A percentile compares a stretch with the other conserved stretches of the same genome.
Evolutionary conservation across 208 protist species (phyloP).

Genomic region (Trypanosoma rangeli): DNA sequence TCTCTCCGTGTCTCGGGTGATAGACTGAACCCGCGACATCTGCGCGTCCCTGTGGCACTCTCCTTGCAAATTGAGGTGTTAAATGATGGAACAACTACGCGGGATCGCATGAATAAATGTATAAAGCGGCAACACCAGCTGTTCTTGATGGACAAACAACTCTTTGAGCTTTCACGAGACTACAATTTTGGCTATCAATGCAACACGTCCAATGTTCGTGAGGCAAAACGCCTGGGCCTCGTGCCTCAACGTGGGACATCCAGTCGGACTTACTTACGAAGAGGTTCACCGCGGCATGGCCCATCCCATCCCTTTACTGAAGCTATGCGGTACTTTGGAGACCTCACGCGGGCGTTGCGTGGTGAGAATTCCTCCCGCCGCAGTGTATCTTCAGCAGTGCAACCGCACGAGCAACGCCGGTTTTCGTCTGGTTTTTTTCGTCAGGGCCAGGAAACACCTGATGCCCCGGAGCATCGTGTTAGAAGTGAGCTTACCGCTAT

Average conservation of each 20-base stretch:
- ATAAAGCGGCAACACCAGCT: slow-evolving; percentile 65
- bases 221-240: slow-evolving; percentile 56
- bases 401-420: slow-evolving; percentile 6
- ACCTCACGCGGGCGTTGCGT: background rate
- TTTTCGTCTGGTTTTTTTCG: background rate
- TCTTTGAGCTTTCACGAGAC: slow-evolving; percentile 75
- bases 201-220: slow-evolving; percentile 64
- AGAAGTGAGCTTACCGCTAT: slow-evolving; percentile 65
- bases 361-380: background rate
- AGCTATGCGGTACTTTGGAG: slow-evolving; percentile 20
- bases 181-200: slow-evolving; percentile 70
- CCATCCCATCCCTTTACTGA: slow-evolving; percentile 59
- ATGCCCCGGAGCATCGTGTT: slow-evolving; percentile 33
- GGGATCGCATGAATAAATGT: slow-evolving; percentile 39
- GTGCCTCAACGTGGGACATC: background rate
- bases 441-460: background rate
- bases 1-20: slow-evolving; percentile 71
- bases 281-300: slow-evolving; percentile 22
- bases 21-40: slow-evolving; percentile 64
- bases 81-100: slow-evolving; percentile 65
- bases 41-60: slow-evolving; percentile 67
- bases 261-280: background rate
- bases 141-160: slow-evolving; percentile 70
- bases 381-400: background rate
- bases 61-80: slow-evolving; percentile 69